Evolutionary conservation across 352 stramenopile genomes (phyloP).

Genomic region (Blastocystis sp.): DNA sequence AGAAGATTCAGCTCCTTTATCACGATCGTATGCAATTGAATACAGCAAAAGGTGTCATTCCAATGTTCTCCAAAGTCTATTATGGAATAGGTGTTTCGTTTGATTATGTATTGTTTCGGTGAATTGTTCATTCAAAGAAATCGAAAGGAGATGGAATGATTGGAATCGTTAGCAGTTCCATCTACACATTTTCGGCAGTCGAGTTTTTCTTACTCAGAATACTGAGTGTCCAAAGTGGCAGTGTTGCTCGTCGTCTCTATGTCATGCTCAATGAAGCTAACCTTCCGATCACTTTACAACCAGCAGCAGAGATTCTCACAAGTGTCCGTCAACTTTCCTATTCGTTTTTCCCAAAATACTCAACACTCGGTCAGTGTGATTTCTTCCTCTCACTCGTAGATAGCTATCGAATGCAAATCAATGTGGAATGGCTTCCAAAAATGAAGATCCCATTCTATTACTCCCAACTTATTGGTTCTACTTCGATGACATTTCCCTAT

Average conservation of each 20-base stretch:
- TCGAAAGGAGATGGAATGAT: not conserved
- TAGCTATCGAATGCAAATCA: not conserved
- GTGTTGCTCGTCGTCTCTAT: not conserved
- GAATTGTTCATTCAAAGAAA: not conserved
- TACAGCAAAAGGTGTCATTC: not conserved
- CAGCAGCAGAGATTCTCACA: not conserved
- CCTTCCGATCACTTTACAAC: not conserved
- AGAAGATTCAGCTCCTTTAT: not conserved
- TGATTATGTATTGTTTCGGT: not conserved
- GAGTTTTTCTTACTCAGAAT: constrained; percentile 42
- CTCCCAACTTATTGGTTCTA: not conserved
- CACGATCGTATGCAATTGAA: not conserved
- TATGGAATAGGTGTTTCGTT: constrained; percentile 1
- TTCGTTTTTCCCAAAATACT: not conserved
- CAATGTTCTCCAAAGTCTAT: not conserved
- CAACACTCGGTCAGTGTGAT: not conserved
- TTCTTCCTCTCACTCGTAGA: not conserved
- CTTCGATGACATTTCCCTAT: not conserved
- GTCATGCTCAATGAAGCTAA: not conserved
- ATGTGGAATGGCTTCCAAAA: not conserved
- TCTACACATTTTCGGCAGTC: constrained; percentile 31
- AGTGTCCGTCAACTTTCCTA: constrained; percentile 14
- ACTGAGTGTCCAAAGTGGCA: not conserved
- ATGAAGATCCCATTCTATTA: constrained; percentile 5
- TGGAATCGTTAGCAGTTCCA: constrained; percentile 15